Conservation (phyloP, 2,329 filamentous ascomycete species). For the Ampelomyces quisqualis region DNA sequence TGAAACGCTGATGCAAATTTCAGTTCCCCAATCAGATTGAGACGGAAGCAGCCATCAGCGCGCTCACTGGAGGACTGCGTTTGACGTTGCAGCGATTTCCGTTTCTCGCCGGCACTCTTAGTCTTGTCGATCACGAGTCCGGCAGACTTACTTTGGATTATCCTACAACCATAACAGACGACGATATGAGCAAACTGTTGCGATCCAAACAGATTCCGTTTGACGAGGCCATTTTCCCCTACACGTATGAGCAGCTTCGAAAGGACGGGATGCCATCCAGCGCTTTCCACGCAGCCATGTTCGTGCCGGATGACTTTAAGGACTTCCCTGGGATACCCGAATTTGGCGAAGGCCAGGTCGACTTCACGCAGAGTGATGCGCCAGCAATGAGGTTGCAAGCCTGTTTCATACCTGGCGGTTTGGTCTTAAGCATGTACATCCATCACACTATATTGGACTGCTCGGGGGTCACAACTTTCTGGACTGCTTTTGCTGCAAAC, state of each 20-base stretch:
- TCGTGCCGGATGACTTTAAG: slow-evolving; percentile 33
- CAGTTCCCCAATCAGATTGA: slow-evolving; percentile 33
- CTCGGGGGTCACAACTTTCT: slow-evolving; percentile 33
- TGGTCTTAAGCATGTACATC: slow-evolving; percentile 38
- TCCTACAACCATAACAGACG: slow-evolving; percentile 21
- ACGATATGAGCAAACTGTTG: slow-evolving; percentile 20
- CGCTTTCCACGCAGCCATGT: slow-evolving; percentile 31
- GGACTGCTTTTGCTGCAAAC: slow-evolving; percentile 26
- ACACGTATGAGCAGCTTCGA: slow-evolving; percentile 35
- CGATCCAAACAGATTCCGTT: slow-evolving; percentile 22
- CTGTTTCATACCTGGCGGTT: slow-evolving; percentile 39
- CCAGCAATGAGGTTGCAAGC: slow-evolving; percentile 37
- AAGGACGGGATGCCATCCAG: slow-evolving; percentile 35
- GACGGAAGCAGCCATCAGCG: slow-evolving; percentile 28
- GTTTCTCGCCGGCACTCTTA: slow-evolving; percentile 36
- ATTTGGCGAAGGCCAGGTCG: slow-evolving; percentile 32
- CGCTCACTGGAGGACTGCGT: slow-evolving; percentile 25
- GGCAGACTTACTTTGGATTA: slow-evolving; percentile 34
- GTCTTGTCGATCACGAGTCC: slow-evolving; percentile 22
- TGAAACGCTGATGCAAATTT: slow-evolving; percentile 2
- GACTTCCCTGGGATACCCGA: slow-evolving; percentile 28
- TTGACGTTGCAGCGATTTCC: slow-evolving; percentile 29
- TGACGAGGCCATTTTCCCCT: slow-evolving; percentile 19
- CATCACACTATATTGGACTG: slow-evolving; percentile 39
- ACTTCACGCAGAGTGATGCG: slow-evolving; percentile 25